Evolutionary conservation across 306 rosid species (phyloP).

Genomic region (Castanopsis chinensis): DNA sequence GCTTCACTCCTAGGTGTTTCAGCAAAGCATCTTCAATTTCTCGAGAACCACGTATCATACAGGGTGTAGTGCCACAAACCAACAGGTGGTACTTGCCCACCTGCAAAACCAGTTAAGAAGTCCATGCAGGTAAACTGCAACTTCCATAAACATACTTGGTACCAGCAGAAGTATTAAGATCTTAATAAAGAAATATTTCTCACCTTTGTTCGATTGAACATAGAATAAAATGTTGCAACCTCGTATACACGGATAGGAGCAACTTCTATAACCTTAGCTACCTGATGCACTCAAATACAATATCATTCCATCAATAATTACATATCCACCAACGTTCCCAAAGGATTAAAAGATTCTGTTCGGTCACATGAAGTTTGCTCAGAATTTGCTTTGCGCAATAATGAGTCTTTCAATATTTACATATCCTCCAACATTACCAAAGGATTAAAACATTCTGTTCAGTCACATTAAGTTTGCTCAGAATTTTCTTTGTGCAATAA

Average conservation of each 20-base stretch:
- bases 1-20: conserved; percentile 91
- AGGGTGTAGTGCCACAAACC: conserved; percentile 98
- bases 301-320: conserved; percentile 9
- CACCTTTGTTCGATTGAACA: conserved; percentile 95
- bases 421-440: too few species aligned
- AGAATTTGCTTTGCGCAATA: neutral
- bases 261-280: conserved; percentile 84
- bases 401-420: neutral
- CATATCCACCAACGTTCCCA: conserved; percentile 9
- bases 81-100: conserved; percentile 92
- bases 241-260: conserved; percentile 94
- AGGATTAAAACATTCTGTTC: too few species aligned
- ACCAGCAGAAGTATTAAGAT: conserved; percentile 1
- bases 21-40: conserved; percentile 84
- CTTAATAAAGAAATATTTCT: conserved; percentile 7
- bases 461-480: neutral
- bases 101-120: conserved; percentile 44
- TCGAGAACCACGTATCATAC: conserved; percentile 98
- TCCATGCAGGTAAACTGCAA: conserved; percentile 29
- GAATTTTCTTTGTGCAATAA: neutral
- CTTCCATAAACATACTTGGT: conserved; percentile 5
- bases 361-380: conserved; percentile 6
- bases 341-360: conserved; percentile 5
- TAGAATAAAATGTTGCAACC: conserved; percentile 97
- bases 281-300: conserved; percentile 59